Conservation (phyloP, 345 rosid species). For the Moricandia moricandioides region DNA sequence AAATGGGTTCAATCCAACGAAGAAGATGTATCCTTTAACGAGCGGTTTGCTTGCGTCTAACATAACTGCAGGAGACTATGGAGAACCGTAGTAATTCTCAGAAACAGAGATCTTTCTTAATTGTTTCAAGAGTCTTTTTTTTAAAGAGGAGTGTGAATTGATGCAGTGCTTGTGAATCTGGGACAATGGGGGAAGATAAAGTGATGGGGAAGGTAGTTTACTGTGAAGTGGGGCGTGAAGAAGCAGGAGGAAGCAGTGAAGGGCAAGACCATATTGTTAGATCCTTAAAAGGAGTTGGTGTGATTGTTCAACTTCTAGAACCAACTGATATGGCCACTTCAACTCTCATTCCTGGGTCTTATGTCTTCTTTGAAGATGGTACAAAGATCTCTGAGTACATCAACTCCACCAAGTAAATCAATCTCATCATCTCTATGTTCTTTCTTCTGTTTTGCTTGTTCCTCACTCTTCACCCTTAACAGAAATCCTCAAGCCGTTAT, state of each 20-base stretch:
- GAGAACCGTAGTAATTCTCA: conserved; percentile 49
- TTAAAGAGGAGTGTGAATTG: neutral
- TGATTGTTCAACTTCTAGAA: conserved; percentile 36
- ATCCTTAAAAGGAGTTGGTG: conserved; percentile 57
- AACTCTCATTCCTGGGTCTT: conserved; percentile 44
- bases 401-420: conserved; percentile 64
- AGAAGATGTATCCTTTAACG: conserved; percentile 57
- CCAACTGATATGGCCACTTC: conserved; percentile 38
- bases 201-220: conserved; percentile 70
- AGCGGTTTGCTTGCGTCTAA: conserved; percentile 60
- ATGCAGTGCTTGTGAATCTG: conserved; percentile 56
- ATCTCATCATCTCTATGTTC: neutral
- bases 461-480: conserved; percentile 18
- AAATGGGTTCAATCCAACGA: conserved; percentile 55
- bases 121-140: neutral
- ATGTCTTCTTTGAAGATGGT: conserved; percentile 42
- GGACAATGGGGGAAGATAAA: conserved; percentile 51
- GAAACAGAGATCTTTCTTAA: neutral
- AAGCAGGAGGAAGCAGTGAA: conserved; percentile 30
- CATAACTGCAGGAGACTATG: conserved; percentile 28
- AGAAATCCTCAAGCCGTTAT: conserved; percentile 62
- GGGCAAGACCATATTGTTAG: conserved; percentile 50
- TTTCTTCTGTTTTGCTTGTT: neutral
- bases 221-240: conserved; percentile 41
- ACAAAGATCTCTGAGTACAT: conserved; percentile 55